Evolutionary conservation across 2,329 filamentous ascomycete genomes (phyloP).

Genomic region (Phyllosticta citribraziliensis): DNA sequence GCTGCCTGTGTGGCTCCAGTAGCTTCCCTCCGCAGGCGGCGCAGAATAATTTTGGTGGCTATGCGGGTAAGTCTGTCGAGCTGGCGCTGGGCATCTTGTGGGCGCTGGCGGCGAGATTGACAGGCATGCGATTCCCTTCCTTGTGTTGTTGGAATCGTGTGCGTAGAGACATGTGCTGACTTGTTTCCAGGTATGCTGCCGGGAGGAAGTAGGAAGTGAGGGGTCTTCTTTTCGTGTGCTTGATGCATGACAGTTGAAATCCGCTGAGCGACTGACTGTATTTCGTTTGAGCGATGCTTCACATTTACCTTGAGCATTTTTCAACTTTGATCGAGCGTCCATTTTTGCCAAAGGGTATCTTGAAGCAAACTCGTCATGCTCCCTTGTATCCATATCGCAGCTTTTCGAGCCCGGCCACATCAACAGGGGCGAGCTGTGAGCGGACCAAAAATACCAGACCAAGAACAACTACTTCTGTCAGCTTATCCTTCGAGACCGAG

Average conservation of each 20-base stretch:
- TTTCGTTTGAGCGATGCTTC: not conserved
- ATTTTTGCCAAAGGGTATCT: not conserved
- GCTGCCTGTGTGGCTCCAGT: constrained; percentile 28
- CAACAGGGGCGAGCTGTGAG: constrained; percentile 56
- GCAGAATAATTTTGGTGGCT: constrained; percentile 27
- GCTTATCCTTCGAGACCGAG: constrained; percentile 24
- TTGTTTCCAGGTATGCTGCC: not conserved
- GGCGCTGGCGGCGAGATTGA: not conserved
- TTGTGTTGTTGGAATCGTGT: not conserved
- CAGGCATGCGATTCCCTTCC: not conserved
- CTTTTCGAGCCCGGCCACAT: constrained; percentile 38
- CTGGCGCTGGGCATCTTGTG: not conserved
- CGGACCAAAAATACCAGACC: constrained; percentile 52
- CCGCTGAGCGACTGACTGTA: not conserved
- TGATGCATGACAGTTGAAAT: not conserved
- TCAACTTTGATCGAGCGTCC: not conserved
- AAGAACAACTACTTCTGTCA: constrained; percentile 42
- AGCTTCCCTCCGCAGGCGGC: constrained; percentile 26
- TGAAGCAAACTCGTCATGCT: not conserved
- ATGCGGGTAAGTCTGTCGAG: constrained; percentile 18
- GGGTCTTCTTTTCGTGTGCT: not conserved
- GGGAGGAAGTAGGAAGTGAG: not conserved
- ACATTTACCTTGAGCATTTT: not conserved
- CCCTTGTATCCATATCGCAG: constrained; percentile 10
- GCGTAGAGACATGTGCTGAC: not conserved